Conservation (phyloP, 1,139 yeast species). For the Yamadazyma friedrichii region DNA sequence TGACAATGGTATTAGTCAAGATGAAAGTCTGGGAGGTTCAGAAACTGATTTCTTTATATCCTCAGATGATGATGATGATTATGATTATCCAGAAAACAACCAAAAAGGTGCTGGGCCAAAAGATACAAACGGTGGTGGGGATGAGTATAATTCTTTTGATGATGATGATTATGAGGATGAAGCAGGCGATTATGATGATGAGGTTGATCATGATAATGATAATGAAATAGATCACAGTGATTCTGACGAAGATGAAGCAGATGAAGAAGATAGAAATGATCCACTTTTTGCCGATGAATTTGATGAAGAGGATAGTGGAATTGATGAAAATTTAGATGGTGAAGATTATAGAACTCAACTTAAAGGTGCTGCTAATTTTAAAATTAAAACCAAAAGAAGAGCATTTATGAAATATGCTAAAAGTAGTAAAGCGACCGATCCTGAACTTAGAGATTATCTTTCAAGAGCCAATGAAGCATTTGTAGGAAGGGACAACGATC, state of each 20-base stretch:
- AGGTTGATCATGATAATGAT: conserved; percentile 1
- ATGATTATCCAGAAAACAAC: no score
- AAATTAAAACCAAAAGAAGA: conserved; percentile 33
- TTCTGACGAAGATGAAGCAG: conserved; percentile 8
- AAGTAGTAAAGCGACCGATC: conserved; percentile 51
- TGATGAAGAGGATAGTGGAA: conserved; percentile 6
- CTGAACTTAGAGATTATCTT: conserved; percentile 63
- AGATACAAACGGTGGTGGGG: neutral
- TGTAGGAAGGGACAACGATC: conserved; percentile 61
- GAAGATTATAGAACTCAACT: conserved; percentile 54
- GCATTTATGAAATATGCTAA: conserved; percentile 30
- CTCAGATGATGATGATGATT: conserved; percentile 3
- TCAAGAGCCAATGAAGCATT: conserved; percentile 80
- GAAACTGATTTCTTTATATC: neutral
- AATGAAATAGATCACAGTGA: conserved; percentile 10
- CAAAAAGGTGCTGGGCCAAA: no score
- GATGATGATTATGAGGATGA: conserved; percentile 20
- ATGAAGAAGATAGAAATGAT: conserved; percentile 4
- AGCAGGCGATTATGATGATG: neutral
- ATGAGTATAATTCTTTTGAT: conserved; percentile 3
- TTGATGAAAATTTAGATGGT: conserved; percentile 5
- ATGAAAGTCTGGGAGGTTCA: conserved; percentile 8
- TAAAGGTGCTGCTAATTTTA: conserved; percentile 61
- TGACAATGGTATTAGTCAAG: conserved; percentile 16
- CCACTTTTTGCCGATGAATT: neutral